Base-by-base conservation (phyloP, 768 basidiomycete genomes). In the Mycena olivaceomarginata region DNA sequence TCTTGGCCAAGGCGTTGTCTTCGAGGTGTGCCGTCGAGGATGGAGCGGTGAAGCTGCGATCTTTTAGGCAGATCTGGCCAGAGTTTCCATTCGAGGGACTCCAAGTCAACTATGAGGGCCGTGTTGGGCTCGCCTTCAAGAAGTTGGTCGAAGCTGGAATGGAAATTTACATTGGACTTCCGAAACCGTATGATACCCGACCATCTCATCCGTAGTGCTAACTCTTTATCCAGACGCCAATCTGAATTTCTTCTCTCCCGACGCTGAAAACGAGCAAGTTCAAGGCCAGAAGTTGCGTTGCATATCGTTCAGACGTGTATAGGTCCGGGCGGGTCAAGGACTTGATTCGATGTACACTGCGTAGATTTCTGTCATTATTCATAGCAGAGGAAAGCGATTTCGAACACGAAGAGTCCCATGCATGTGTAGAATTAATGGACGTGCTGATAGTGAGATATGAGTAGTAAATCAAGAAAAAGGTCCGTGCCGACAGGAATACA, bases 381-480 rank as follows among this genome's bases (percentile, higher is more conserved):
- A 64, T 72, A 72, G 70, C 70, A 72, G 37, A 65, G 25, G 48
- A 64, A 40, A 72, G 70, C 70, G 31, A 6, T 40, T 31, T 40
- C 7, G 9, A 53, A n/a, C 7, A 62, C 18, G 9, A 15, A 40
- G 60, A n/a, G 37, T 63, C 60, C 73, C 72, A 63, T 74, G 73
- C 67, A 60, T 59, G 53, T 20, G 48, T 51, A 16, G 2, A 22
- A 74, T 74, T 74, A 74, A 40, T 31, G 41, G 22, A 37, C 20
- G 72, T 67, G 72, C 57, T 41, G 69, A 40, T 74, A 67, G 20
- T 67, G 56, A 48, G 70, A n/a, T 57, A 37, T 62, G 59, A 25
- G 71, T 72, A 64, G 60, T 60, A 60, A 64, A 74, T 69, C 73
- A 74, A 74, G 67, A 74, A 63, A 74, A 6, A 48, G 63, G 66